Evolutionary conservation across 2,329 filamentous ascomycete genomes (phyloP).

Genomic region (Calonectria hawksworthii): DNA sequence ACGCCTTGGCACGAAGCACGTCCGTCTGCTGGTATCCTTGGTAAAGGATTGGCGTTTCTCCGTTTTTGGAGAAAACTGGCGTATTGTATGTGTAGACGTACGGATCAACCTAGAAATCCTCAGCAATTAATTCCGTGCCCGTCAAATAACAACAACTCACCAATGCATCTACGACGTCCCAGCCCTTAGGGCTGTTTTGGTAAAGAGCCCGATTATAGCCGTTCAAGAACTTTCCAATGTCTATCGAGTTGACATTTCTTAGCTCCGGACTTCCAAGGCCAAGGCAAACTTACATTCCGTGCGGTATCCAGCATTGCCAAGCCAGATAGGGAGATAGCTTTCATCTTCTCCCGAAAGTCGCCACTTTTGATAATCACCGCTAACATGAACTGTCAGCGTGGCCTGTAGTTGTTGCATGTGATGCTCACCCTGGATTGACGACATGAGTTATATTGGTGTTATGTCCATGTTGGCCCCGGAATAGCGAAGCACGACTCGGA

Average conservation of each 20-base stretch:
- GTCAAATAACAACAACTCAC: neutral
- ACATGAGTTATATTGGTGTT: conserved; percentile 24
- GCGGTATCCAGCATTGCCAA: conserved; percentile 20
- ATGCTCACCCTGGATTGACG: conserved; percentile 7
- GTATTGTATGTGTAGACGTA: conserved; percentile 23
- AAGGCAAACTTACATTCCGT: neutral
- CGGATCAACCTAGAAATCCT: conserved; percentile 11
- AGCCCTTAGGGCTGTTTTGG: conserved; percentile 8
- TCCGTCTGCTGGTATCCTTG: conserved; percentile 28
- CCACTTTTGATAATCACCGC: conserved; percentile 20
- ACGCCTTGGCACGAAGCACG: conserved; percentile 28
- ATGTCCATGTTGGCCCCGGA: conserved; percentile 20
- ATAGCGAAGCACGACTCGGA: conserved; percentile 6
- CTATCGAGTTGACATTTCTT: neutral
- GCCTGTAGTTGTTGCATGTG: no score
- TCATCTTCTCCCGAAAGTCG: conserved; percentile 1
- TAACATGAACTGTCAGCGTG: neutral
- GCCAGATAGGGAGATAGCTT: conserved; percentile 14
- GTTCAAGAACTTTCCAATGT: conserved; percentile 21
- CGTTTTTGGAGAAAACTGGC: conserved; percentile 19
- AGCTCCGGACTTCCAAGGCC: neutral
- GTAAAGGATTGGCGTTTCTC: conserved; percentile 20
- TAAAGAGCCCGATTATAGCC: conserved; percentile 19
- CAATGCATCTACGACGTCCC: conserved; percentile 12
- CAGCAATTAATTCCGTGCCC: neutral